These are phyloP conservation scores for Pythium catenulatum DNA, from an alignment of 352 stramenopile genomes.

Conservation along the genomic window DNA sequence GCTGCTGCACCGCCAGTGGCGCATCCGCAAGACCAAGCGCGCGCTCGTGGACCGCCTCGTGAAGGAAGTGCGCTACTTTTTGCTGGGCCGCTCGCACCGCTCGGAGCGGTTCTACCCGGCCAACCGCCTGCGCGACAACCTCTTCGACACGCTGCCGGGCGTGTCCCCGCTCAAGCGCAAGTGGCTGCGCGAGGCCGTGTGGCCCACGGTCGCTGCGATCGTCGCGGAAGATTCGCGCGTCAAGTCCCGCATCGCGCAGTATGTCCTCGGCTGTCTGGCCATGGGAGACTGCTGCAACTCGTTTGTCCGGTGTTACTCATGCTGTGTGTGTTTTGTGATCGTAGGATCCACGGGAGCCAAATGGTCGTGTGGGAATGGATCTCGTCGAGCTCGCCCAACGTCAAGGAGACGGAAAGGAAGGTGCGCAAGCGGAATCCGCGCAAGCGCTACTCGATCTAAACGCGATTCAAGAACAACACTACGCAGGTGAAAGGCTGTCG, in stretches of 20 bases:
- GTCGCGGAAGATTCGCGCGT: conserved; percentile 80
- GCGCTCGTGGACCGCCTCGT: conserved; percentile 79
- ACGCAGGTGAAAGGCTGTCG: no score
- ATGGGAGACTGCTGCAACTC: background rate
- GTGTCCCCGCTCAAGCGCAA: conserved; percentile 68
- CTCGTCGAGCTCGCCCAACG: conserved; percentile 67
- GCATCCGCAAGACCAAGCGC: conserved; percentile 71
- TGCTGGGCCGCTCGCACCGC: conserved; percentile 69
- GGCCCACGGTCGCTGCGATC: conserved; percentile 76
- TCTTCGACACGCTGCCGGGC: conserved; percentile 70
- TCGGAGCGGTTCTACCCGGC: conserved; percentile 73
- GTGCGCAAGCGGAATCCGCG: conserved; percentile 23
- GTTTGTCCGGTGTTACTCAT: background rate
- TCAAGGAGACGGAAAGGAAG: conserved; percentile 44
- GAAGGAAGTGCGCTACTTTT: conserved; percentile 82
- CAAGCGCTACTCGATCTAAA: conserved; percentile 58
- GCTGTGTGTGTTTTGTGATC: conserved; percentile 14
- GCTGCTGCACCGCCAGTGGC: conserved; percentile 62
- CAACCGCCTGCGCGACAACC: conserved; percentile 78
- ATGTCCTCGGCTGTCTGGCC: conserved; percentile 29
- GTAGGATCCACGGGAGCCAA: conserved; percentile 63
- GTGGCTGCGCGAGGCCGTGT: conserved; percentile 77
- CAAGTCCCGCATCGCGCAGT: conserved; percentile 68
- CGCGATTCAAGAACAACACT: no score
- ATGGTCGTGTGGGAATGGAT: conserved; percentile 83